Evolutionary conservation across 768 basidiomycete genomes (phyloP).

Genomic region (Boletus edulis): DNA sequence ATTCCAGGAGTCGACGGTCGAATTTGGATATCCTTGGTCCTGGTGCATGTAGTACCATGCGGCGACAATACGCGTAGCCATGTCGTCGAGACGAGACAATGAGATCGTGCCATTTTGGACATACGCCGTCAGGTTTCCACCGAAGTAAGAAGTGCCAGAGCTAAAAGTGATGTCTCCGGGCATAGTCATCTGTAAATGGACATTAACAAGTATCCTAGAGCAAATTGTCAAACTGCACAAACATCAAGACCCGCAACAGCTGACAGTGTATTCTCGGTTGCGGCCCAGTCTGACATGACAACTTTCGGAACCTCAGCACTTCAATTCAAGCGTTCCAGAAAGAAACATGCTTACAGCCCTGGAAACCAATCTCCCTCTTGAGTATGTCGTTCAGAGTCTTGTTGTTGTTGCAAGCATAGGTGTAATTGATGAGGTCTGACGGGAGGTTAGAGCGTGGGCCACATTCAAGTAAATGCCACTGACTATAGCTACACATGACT

Average conservation of each 20-base stretch:
- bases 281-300: slow-evolving; percentile 63
- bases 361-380: slow-evolving; percentile 66
- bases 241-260: slow-evolving; percentile 65
- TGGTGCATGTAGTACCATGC: slow-evolving; percentile 49
- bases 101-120: slow-evolving; percentile 62
- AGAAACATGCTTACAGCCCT: slow-evolving; percentile 44
- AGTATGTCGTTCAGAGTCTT: slow-evolving; percentile 57
- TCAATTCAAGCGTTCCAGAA: not conserved
- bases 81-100: slow-evolving; percentile 58
- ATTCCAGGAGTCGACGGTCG: slow-evolving; percentile 29
- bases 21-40: slow-evolving; percentile 27
- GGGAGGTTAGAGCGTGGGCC: not conserved
- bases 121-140: slow-evolving; percentile 52
- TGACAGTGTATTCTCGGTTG: slow-evolving; percentile 46
- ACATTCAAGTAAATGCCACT: not conserved
- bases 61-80: slow-evolving; percentile 70
- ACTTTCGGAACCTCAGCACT: slow-evolving; percentile 28
- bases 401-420: slow-evolving; percentile 64
- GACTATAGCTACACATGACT: slow-evolving; percentile 65
- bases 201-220: not conserved
- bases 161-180: slow-evolving; percentile 53
- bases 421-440: slow-evolving; percentile 53
- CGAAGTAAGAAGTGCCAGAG: slow-evolving; percentile 51
- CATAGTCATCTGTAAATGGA: slow-evolving; percentile 59
- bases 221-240: slow-evolving; percentile 14